Evolutionary conservation across 768 basidiomycete genomes (phyloP), one percentile per base, ranked within the genome.

Genomic region (Mycena epipterygia): DNA sequence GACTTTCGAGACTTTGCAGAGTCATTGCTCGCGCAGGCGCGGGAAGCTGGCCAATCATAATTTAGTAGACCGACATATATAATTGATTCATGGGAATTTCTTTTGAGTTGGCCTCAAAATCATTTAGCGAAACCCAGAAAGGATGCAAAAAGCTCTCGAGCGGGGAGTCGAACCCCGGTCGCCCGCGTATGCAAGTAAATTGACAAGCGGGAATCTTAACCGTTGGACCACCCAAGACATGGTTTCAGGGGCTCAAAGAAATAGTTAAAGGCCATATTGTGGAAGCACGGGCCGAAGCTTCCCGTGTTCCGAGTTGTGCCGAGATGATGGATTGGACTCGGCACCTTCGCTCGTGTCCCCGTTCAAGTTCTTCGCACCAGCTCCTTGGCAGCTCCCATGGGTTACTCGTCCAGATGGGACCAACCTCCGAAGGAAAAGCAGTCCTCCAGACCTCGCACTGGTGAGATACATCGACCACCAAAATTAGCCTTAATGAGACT

Each of bases 1-100:
- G 89, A 89, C 51, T 91, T 91, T 78, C 82, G 82, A 56, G 83
- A 85, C 11, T 90, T 91, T 72, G 83, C 86, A 21, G 81, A 85
- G 69, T 76, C 81, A 32, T 59, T 70, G 62, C 41, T 70, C 17
- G 68, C 62, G 68, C 62, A 69, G 68, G 67, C 68, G 29, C 72
- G 64, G 37, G 27, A 57, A 46, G 55, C 21, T 27, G 66, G 37
- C 23, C 51, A 60, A 56, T 60, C 41, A 4, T 67, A 53, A 29
- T 51, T n/a, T n/a, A n/a, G n/a, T n/a, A n/a, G n/a, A n/a, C n/a
- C n/a, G n/a, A n/a, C n/a, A n/a, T n/a, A n/a, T n/a, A n/a, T n/a
- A n/a, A n/a, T n/a, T n/a, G n/a, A n/a, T n/a, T n/a, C n/a, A n/a
- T n/a, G n/a, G n/a, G n/a, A n/a, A n/a, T n/a, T n/a, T n/a, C n/a